These are phyloP conservation scores for Quercus berberidifolia DNA, from an alignment of 306 rosid species.

Conservation along the genomic window DNA sequence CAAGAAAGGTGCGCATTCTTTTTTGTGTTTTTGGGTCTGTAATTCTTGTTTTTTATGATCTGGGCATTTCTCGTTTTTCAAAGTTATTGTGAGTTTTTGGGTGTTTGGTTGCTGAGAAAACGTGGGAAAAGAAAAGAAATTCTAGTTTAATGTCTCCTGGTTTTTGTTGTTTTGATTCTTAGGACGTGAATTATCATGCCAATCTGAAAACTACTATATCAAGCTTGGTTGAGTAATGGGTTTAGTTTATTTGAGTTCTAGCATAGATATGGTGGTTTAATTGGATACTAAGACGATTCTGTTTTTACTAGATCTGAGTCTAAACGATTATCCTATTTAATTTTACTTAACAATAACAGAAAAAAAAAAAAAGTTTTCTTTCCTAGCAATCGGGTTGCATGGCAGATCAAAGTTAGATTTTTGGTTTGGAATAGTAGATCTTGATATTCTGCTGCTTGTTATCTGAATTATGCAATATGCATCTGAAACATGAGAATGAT, in stretches of 20 bases:
- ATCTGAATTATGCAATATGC: neutral
- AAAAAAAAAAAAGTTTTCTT: neutral
- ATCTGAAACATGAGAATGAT: neutral
- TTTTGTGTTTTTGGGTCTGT: neutral
- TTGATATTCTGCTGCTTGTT: neutral
- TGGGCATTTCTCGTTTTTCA: neutral
- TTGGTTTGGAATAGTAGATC: neutral
- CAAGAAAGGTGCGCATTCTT: conserved; percentile 40
- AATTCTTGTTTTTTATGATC: conserved; percentile 8
- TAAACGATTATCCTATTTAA: neutral
- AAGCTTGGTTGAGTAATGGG: neutral
- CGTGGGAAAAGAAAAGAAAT: neutral
- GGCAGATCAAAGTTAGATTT: conserved; percentile 13
- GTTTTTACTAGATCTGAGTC: conserved; percentile 23
- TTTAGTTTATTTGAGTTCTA: neutral
- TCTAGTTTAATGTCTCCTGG: neutral
- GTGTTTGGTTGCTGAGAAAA: conserved; percentile 5
- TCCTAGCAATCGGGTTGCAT: neutral
- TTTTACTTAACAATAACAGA: too few species aligned
- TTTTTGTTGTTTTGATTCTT: neutral
- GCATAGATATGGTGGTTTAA: neutral
- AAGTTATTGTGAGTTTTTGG: neutral
- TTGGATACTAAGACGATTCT: neutral
- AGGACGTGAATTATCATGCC: neutral
- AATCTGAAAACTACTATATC: neutral